Conservation (phyloP, 2,329 filamentous ascomycete species). For the Colletotrichum liriopes region DNA sequence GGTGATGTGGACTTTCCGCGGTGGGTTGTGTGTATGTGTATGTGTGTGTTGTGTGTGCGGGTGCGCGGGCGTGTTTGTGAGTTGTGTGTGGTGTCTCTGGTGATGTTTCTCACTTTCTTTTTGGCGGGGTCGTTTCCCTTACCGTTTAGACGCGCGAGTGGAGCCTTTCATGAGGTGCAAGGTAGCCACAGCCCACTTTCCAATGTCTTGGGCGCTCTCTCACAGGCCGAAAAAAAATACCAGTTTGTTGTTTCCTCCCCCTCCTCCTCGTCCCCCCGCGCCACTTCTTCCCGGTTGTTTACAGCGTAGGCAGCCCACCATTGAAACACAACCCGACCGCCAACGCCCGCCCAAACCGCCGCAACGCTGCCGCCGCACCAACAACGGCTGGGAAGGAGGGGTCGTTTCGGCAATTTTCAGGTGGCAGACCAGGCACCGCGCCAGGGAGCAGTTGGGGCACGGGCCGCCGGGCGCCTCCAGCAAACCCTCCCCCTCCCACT, state of each 20-base stretch:
- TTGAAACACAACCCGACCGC: slow-evolving; percentile 11
- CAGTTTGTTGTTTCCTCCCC: background rate
- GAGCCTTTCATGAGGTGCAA: slow-evolving; percentile 2
- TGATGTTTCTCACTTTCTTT: slow-evolving; percentile 41
- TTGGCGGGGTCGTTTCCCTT: slow-evolving; percentile 40
- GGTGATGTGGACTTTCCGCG: slow-evolving; percentile 1
- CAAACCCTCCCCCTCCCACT: slow-evolving; percentile 8
- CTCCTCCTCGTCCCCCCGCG: background rate
- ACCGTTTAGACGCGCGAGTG: slow-evolving; percentile 36
- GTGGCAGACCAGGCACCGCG: slow-evolving; percentile 14
- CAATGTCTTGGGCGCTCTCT: slow-evolving; percentile 5
- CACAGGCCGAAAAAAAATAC: background rate
- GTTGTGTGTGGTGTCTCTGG: slow-evolving; percentile 30
- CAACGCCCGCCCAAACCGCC: background rate
- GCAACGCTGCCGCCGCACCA: background rate
- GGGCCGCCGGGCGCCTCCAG: slow-evolving; percentile 12
- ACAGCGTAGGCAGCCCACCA: background rate
- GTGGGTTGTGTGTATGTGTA: slow-evolving; percentile 13
- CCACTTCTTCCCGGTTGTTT: slow-evolving; percentile 2
- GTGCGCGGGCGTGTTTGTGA: slow-evolving; percentile 12
- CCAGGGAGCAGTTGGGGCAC: slow-evolving; percentile 8
- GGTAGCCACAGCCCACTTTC: slow-evolving; percentile 19
- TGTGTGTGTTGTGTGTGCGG: slow-evolving; percentile 5
- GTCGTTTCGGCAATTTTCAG: slow-evolving; percentile 3
- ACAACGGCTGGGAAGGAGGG: slow-evolving; percentile 14